Conservation (phyloP, 306 rosid species). For the Hippophae tibetana region DNA sequence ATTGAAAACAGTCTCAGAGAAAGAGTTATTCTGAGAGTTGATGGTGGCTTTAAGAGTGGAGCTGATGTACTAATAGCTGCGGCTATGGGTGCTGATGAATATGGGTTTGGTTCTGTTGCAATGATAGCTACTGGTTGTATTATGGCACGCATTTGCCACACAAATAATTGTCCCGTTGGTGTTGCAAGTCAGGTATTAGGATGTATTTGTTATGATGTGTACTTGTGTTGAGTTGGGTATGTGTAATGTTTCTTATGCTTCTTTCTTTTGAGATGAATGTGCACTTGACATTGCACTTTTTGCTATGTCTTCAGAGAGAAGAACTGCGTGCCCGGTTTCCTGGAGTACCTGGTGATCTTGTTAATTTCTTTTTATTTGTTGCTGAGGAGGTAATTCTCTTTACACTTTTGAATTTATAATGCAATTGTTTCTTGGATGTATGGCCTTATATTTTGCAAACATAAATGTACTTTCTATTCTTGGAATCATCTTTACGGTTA, state of each 20-base stretch:
- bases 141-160: constrained; percentile 98
- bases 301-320: constrained; percentile 59
- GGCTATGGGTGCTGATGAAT: constrained; percentile 94
- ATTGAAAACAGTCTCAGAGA: constrained; percentile 87
- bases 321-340: constrained; percentile 99
- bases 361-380: constrained; percentile 83
- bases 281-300: constrained; percentile 4
- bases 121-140: constrained; percentile 97
- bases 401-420: constrained; percentile 16
- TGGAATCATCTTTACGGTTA: too few species aligned
- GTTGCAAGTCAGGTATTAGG: constrained; percentile 89
- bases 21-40: constrained; percentile 95
- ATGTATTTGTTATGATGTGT: constrained; percentile 9
- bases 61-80: constrained; percentile 96
- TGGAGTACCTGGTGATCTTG: constrained; percentile 98
- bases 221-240: too few species aligned
- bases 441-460: constrained; percentile 12
- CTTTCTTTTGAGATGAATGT: constrained; percentile 13
- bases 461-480: background rate
- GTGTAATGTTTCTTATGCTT: constrained; percentile 3
- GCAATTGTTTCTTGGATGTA: constrained; percentile 3
- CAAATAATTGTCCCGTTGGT: constrained; percentile 96
- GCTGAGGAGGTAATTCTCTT: constrained; percentile 80
- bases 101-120: constrained; percentile 93
- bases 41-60: constrained; percentile 98